A percentile compares a stretch with the other conserved stretches of the same genome.
Conservation (phyloP, 179 eudicot genomes). For the Amaranthus tricolor region DNA sequence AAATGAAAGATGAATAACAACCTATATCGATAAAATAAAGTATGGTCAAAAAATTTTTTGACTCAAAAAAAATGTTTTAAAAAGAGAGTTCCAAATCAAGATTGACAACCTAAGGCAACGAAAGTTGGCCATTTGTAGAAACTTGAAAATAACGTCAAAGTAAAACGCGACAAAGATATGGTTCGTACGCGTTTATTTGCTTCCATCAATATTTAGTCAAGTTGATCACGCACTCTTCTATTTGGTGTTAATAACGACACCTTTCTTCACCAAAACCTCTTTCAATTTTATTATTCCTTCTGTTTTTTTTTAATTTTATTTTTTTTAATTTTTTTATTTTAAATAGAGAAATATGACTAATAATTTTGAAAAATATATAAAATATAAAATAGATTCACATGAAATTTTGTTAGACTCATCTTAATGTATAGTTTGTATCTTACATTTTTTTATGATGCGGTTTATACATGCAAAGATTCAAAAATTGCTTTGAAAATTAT, state of each 20-base stretch:
- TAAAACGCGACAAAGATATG: neutral
- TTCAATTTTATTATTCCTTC: neutral
- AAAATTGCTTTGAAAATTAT: too few relatives aligned
- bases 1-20: too few relatives aligned
- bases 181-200: conserved; percentile 13
- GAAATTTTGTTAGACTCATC: too few relatives aligned
- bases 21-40: too few relatives aligned
- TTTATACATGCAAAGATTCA: too few relatives aligned
- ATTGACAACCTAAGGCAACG: neutral
- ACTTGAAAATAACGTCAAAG: neutral
- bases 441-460: neutral
- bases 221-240: conserved; percentile 7
- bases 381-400: too few relatives aligned
- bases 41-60: too few relatives aligned
- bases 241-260: conserved; percentile 16
- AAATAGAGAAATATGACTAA: too few relatives aligned
- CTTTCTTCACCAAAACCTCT: neutral
- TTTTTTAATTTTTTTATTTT: too few relatives aligned
- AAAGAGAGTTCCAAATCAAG: neutral
- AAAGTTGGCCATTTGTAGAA: neutral
- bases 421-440: neutral
- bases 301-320: neutral
- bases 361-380: too few relatives aligned
- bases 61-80: too few relatives aligned
- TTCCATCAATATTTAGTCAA: neutral